Conservation (phyloP, 495 filamentous ascomycete species). For the Neurospora intermedia region DNA sequence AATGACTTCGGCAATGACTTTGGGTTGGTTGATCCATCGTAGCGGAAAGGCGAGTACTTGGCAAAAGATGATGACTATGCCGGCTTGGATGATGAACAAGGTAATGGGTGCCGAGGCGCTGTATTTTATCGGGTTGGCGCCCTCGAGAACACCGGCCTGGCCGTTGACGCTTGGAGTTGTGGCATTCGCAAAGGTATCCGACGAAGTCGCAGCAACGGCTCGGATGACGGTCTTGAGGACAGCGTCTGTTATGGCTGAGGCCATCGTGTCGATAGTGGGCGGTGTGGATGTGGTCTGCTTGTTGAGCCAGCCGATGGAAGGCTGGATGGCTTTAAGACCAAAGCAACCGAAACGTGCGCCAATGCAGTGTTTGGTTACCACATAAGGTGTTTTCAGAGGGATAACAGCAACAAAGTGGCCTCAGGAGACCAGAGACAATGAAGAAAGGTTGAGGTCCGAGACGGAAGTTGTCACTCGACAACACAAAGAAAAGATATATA, state of each 20-base stretch:
- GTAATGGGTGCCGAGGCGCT: constrained; percentile 76
- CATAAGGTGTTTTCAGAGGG: not conserved
- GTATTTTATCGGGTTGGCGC: constrained; percentile 60
- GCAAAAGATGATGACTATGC: constrained; percentile 85
- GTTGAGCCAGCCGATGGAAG: not conserved
- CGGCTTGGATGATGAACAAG: constrained; percentile 89
- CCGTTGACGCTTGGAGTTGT: not conserved
- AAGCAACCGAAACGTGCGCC: not conserved
- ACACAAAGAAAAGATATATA: not conserved
- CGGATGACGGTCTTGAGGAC: not conserved
- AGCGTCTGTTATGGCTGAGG: not conserved
- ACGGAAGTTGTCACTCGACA: not conserved
- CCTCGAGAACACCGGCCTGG: constrained; percentile 30
- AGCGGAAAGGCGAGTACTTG: constrained; percentile 66
- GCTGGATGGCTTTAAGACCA: not conserved
- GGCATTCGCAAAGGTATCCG: not conserved
- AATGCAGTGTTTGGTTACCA: not conserved
- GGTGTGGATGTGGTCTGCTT: not conserved
- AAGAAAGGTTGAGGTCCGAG: not conserved
- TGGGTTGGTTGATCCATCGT: constrained; percentile 76
- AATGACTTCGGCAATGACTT: constrained; percentile 93
- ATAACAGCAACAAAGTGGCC: not conserved
- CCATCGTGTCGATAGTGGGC: not conserved
- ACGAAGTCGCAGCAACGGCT: not conserved
- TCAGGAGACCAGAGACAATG: not conserved